Base-by-base conservation (phyloP, 1,139 yeast genomes). In the Barnettozyma hawaiiensis region DNA sequence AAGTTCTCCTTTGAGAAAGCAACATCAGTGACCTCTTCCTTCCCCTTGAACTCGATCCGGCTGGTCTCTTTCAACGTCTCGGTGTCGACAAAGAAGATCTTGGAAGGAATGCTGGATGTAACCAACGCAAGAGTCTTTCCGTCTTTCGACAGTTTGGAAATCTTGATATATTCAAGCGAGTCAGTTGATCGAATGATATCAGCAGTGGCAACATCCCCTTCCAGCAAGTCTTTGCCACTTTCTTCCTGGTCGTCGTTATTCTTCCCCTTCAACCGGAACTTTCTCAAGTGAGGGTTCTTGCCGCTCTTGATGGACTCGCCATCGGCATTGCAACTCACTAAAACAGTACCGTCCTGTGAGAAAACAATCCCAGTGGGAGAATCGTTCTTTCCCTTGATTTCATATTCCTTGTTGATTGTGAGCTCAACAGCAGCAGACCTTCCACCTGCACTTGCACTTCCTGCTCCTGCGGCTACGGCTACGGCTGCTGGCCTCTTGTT, bases 271-370 rank as follows among this genome's bases (percentile, higher is more conserved):
- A 67, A 76, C 20, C 65, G 67, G 57, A 80, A 84, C 57, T 81
- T 81, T 46, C 96, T 68, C 54, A 87, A 62, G 63, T 85, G 89
- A 56, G 79, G 81, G 60, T 87, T 87, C 18, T 52, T 48, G 50
- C 83, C 87, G 56, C 71, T 51, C 65, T 70, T 65, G 63, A 81
- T 70, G 61, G 74, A 69, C 51, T 70, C 65, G 51, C 78, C 50
- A 45, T 78, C 73, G 55, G 85, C 87, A 59, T 86, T 85, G 53
- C 89, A 81, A 4, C 95, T 95, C 41, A 85, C 71, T 44, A 85
- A 65, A 18, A 87, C 76, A 8, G 70, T 59, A 42, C 71, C 72
- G 37, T 69, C 67, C 26, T 66, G 61, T 27, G 73, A 71, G 32
- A 69, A 67, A 53, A 80, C 92, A 42, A 85, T 56, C 37, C 87